A percentile compares a stretch with the other conserved stretches of the same genome.
Evolutionary conservation across 768 basidiomycete genomes (phyloP).

Genomic region (Suillus tomentosus): DNA sequence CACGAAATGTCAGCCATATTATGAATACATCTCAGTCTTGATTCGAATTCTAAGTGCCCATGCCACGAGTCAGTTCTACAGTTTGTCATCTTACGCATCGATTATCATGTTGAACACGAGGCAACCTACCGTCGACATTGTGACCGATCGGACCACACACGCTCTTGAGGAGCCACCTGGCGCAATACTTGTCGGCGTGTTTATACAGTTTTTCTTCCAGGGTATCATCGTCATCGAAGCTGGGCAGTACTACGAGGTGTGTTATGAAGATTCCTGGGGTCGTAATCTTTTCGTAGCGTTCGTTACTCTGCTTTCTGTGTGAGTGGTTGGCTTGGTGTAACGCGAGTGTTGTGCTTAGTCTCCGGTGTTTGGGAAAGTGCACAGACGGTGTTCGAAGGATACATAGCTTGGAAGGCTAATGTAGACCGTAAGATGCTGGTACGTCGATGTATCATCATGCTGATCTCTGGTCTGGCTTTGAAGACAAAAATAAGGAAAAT

Average conservation of each 20-base stretch:
- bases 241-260: slow-evolving; percentile 43
- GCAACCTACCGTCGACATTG: not conserved
- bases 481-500: no score
- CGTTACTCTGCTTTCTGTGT: slow-evolving; percentile 46
- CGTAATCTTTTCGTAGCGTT: slow-evolving; percentile 44
- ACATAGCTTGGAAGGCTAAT: slow-evolving; percentile 43
- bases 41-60: not conserved
- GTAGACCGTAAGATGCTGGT: slow-evolving; percentile 39
- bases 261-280: slow-evolving; percentile 44
- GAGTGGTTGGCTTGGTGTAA: slow-evolving; percentile 17
- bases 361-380: slow-evolving; percentile 24
- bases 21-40: not conserved
- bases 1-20: not conserved
- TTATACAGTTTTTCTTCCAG: slow-evolving; percentile 51
- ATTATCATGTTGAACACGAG: slow-evolving; percentile 2
- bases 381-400: slow-evolving; percentile 44
- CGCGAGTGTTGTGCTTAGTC: slow-evolving; percentile 1
- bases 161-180: slow-evolving; percentile 35
- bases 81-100: not conserved
- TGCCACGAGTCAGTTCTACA: not conserved
- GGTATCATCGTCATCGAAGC: slow-evolving; percentile 45
- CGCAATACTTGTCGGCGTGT: slow-evolving; percentile 46
- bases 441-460: slow-evolving; percentile 14
- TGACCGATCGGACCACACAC: slow-evolving; percentile 18
- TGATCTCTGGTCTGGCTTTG: slow-evolving; percentile 14